A percentile compares a stretch with the other conserved stretches of the same genome.
Conservation (phyloP, 805 yeast species). For the Yarrowia deformans region DNA sequence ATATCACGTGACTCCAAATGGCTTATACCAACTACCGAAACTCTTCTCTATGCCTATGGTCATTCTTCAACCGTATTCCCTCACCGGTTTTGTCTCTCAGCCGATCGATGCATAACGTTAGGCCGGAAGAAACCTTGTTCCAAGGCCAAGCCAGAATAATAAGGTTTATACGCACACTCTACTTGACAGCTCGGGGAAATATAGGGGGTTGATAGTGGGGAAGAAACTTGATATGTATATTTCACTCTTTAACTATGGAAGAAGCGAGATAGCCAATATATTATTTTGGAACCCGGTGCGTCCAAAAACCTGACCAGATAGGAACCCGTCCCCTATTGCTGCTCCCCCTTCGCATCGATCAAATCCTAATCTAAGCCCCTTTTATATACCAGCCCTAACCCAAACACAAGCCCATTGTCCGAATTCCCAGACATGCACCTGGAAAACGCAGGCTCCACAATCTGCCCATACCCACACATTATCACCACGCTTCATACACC, state of each 20-base stretch:
- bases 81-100: conserved; percentile 3
- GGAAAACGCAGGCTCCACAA: conserved; percentile 28
- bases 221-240: neutral
- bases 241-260: neutral
- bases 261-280: neutral
- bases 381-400: conserved; percentile 15
- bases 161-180: neutral
- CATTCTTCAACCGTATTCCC: conserved; percentile 28
- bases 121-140: neutral
- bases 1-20: neutral
- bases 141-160: neutral
- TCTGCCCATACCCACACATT: conserved; percentile 37
- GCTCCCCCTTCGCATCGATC: neutral
- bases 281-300: neutral
- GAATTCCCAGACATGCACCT: conserved; percentile 5
- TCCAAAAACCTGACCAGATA: neutral
- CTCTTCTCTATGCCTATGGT: neutral
- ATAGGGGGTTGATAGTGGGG: neutral
- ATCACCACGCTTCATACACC: conserved; percentile 20
- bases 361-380: conserved; percentile 8
- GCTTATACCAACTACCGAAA: neutral
- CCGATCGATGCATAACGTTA: conserved; percentile 21
- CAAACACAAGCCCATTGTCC: conserved; percentile 28
- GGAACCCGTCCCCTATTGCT: neutral
- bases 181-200: neutral